Evolutionary conservation across 2,329 filamentous ascomycete genomes (phyloP).

Genomic region (Ceratocystiopsis sp.): DNA sequence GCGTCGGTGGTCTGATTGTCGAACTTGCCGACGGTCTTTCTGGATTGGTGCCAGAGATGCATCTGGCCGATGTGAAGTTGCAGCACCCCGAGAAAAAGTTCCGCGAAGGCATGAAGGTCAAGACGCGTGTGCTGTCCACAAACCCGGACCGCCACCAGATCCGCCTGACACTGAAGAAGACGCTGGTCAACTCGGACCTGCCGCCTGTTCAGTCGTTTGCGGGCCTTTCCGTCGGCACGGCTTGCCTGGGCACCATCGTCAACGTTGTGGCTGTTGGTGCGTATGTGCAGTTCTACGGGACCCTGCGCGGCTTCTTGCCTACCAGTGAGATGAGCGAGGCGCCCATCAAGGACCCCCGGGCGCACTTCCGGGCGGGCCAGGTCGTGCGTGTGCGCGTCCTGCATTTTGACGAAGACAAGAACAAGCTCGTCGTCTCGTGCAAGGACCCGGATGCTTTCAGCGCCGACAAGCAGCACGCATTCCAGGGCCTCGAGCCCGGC

Average conservation of each 20-base stretch:
- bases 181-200: slow-evolving; percentile 74
- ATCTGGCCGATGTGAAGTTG: slow-evolving; percentile 73
- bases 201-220: slow-evolving; percentile 63
- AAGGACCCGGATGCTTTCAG: slow-evolving; percentile 73
- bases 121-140: slow-evolving; percentile 68
- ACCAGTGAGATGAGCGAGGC: slow-evolving; percentile 97
- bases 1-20: slow-evolving; percentile 65
- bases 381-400: slow-evolving; percentile 84
- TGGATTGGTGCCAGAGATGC: slow-evolving; percentile 75
- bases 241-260: slow-evolving; percentile 73
- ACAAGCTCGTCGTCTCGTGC: slow-evolving; percentile 74
- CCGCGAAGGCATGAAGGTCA: slow-evolving; percentile 68
- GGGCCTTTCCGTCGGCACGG: slow-evolving; percentile 55
- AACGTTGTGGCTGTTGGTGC: slow-evolving; percentile 66
- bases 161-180: slow-evolving; percentile 85
- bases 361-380: slow-evolving; percentile 82
- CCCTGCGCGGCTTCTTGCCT: slow-evolving; percentile 71
- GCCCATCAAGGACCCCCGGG: slow-evolving; percentile 72
- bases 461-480: slow-evolving; percentile 55
- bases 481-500: slow-evolving; percentile 58
- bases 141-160: slow-evolving; percentile 61
- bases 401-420: slow-evolving; percentile 53
- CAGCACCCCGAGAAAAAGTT: slow-evolving; percentile 96
- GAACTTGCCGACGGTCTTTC: slow-evolving; percentile 73
- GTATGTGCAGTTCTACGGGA: slow-evolving; percentile 81